Percentiles rank a stretch among this genome's conserved stretches.
Conservation (phyloP, 495 filamentous ascomycete genomes). For the Penicillium soppii region DNA sequence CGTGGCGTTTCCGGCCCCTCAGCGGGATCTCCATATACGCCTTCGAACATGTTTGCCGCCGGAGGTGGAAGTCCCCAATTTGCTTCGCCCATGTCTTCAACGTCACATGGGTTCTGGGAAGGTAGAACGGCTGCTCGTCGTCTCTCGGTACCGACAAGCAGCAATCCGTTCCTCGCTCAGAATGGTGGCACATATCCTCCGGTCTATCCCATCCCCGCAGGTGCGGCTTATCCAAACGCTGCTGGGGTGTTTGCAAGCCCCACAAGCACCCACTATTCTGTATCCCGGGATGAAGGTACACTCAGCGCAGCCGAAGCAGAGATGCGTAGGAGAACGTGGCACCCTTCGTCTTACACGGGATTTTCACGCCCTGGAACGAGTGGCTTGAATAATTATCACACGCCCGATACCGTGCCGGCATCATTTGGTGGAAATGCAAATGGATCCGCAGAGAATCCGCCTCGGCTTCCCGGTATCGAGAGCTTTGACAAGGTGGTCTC, state of each 20-base stretch:
- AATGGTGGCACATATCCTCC: slow-evolving; percentile 56
- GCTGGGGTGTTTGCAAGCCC: slow-evolving; percentile 69
- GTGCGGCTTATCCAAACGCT: slow-evolving; percentile 52
- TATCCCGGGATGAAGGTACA: slow-evolving; percentile 63
- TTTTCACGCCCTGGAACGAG: slow-evolving; percentile 62
- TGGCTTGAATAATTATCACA: slow-evolving; percentile 58
- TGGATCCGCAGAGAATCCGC: slow-evolving; percentile 46
- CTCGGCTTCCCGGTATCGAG: slow-evolving; percentile 83
- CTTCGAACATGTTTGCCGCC: slow-evolving; percentile 65
- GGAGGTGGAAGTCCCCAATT: slow-evolving; percentile 73
- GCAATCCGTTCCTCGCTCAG: slow-evolving; percentile 71
- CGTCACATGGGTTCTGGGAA: slow-evolving; percentile 68
- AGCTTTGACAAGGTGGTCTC: slow-evolving; percentile 73
- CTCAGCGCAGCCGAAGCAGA: slow-evolving; percentile 67
- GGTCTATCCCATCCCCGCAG: slow-evolving; percentile 46
- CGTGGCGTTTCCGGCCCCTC: slow-evolving; percentile 50
- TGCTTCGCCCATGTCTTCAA: slow-evolving; percentile 66
- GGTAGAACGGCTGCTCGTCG: slow-evolving; percentile 70
- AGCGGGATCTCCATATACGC: slow-evolving; percentile 60
- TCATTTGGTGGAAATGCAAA: slow-evolving; percentile 43
- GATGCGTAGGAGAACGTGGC: slow-evolving; percentile 83
- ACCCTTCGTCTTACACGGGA: slow-evolving; percentile 68
- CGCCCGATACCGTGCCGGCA: slow-evolving; percentile 55
- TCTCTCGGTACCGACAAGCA: slow-evolving; percentile 76
- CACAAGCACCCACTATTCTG: slow-evolving; percentile 62